Evolutionary conservation across 345 rosid species (phyloP).

Genomic region (Gossypium herbaceum): DNA sequence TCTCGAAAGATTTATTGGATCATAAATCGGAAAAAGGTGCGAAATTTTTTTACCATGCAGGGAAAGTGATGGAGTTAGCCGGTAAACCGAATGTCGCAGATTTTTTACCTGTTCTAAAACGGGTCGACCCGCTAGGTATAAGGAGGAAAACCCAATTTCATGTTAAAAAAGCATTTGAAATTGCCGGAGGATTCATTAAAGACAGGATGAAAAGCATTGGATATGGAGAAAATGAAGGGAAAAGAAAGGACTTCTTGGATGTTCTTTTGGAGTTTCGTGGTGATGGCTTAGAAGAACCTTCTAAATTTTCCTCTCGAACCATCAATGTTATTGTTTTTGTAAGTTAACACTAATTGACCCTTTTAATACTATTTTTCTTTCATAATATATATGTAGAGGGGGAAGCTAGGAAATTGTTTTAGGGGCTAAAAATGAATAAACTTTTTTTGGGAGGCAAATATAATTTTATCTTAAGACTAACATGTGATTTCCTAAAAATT

Average conservation of each 20-base stretch:
- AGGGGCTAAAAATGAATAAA: too few relatives aligned
- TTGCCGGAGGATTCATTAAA: conserved; percentile 54
- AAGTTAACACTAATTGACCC: conserved; percentile 19
- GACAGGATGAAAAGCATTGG: conserved; percentile 43
- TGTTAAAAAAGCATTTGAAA: conserved; percentile 57
- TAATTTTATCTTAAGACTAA: too few relatives aligned
- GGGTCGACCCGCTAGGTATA: conserved; percentile 74
- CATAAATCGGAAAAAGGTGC: conserved; percentile 55
- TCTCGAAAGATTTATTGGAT: conserved; percentile 67
- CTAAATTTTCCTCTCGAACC: conserved; percentile 47
- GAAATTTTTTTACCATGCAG: conserved; percentile 54
- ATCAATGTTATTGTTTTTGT: conserved; percentile 71
- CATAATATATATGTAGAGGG: too few relatives aligned
- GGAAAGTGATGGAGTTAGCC: conserved; percentile 74
- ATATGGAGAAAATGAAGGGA: conserved; percentile 7
- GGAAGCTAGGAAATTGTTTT: too few relatives aligned
- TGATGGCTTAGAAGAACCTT: conserved; percentile 41
- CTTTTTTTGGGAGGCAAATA: too few relatives aligned
- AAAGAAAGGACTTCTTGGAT: conserved; percentile 61
- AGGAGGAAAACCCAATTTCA: conserved; percentile 61
- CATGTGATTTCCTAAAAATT: too few relatives aligned
- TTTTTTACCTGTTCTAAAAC: conserved; percentile 55
- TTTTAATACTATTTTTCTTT: too few relatives aligned
- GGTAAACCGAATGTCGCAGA: conserved; percentile 79
- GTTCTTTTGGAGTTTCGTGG: conserved; percentile 80